These are phyloP conservation scores for Tarenaya hassleriana DNA, from an alignment of 345 rosid species.

Conservation along the genomic window DNA sequence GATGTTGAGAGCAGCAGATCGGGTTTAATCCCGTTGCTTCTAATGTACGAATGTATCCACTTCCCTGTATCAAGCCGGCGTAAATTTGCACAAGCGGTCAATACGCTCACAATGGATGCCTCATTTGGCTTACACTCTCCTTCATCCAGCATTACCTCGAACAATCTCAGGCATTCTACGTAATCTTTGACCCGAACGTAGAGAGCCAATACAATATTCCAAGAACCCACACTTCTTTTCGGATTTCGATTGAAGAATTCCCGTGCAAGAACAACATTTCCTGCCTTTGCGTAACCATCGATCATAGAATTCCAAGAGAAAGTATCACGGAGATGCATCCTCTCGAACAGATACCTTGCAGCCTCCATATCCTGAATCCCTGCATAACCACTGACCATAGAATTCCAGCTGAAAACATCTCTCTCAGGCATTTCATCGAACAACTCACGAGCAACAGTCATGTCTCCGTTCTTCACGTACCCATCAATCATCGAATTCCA, in stretches of 20 bases:
- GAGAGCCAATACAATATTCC: slow-evolving; percentile 54
- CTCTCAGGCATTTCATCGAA: slow-evolving; percentile 47
- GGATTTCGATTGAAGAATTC: slow-evolving; percentile 47
- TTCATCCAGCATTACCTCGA: slow-evolving; percentile 45
- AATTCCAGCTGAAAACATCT: slow-evolving; percentile 58
- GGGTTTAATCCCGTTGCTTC: slow-evolving; percentile 26
- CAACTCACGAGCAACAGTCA: slow-evolving; percentile 40
- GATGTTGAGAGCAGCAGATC: slow-evolving; percentile 55
- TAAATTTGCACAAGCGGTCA: slow-evolving; percentile 50
- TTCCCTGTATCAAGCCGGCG: slow-evolving; percentile 42
- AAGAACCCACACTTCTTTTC: slow-evolving; percentile 43
- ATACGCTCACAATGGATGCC: slow-evolving; percentile 48
- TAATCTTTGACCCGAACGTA: slow-evolving; percentile 45
- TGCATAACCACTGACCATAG: slow-evolving; percentile 51
- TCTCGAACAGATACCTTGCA: slow-evolving; percentile 37
- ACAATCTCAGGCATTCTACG: slow-evolving; percentile 43
- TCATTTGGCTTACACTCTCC: slow-evolving; percentile 40
- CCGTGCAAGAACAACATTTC: slow-evolving; percentile 30
- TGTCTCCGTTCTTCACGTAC: slow-evolving; percentile 34
- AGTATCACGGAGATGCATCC: slow-evolving; percentile 41
- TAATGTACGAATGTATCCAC: slow-evolving; percentile 44
- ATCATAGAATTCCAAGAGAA: slow-evolving; percentile 66
- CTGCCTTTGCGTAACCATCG: slow-evolving; percentile 42
- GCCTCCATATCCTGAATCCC: slow-evolving; percentile 32
- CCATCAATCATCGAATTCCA: slow-evolving; percentile 55